A percentile compares a stretch with the other conserved stretches of the same genome.
These are phyloP conservation scores for Salvia sclarea DNA, from an alignment of 305 asterid species.

Conservation along the genomic window DNA sequence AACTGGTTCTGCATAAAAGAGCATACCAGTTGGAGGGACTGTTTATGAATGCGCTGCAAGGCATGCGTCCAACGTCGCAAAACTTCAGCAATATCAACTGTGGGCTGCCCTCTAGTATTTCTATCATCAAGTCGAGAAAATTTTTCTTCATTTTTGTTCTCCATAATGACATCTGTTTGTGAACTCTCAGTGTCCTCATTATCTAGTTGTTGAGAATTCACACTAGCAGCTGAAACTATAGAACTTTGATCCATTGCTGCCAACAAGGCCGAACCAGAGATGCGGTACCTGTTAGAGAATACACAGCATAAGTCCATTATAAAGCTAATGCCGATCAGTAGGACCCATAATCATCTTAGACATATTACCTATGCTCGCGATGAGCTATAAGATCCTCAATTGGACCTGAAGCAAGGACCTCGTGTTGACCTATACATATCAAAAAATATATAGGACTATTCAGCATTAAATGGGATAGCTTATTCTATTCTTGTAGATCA, in stretches of 20 bases:
- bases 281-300: slow-evolving; percentile 80
- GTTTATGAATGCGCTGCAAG: slow-evolving; percentile 93
- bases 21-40: slow-evolving; percentile 86
- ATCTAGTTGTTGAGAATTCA: slow-evolving; percentile 50
- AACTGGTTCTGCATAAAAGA: slow-evolving; percentile 32
- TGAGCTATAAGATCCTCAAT: slow-evolving; percentile 99
- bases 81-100: slow-evolving; percentile 96
- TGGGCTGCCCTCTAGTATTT: slow-evolving; percentile 78
- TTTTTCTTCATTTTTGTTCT: slow-evolving; percentile 54
- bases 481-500: slow-evolving; percentile 4
- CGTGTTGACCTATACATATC: slow-evolving; percentile 78
- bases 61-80: slow-evolving; percentile 99
- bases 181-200: slow-evolving; percentile 58
- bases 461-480: slow-evolving; percentile 16
- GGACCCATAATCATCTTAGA: slow-evolving; percentile 25
- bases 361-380: slow-evolving; percentile 91
- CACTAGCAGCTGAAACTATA: slow-evolving; percentile 51
- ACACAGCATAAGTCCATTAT: slow-evolving; percentile 27
- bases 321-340: slow-evolving; percentile 23
- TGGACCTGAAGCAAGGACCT: slow-evolving; percentile 98
- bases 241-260: slow-evolving; percentile 97
- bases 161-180: slow-evolving; percentile 46
- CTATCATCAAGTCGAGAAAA: slow-evolving; percentile 69
- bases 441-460: slow-evolving; percentile 25
- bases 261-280: slow-evolving; percentile 92